Base-by-base conservation (phyloP, 2,329 filamentous ascomycete genomes). In the Claviceps pusilla region DNA sequence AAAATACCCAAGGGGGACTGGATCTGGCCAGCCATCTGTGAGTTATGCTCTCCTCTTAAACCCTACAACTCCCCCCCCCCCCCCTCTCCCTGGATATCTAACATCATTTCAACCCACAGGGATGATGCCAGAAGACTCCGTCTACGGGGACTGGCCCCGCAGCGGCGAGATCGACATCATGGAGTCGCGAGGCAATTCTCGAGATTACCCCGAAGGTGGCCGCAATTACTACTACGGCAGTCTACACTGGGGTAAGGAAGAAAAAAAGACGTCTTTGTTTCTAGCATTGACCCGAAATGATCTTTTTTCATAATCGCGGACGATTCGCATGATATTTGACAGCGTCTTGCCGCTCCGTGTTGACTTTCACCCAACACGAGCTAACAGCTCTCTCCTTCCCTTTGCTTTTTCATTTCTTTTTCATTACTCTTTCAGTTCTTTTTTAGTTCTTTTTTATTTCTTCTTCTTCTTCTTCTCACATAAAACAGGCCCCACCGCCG, bases 151-250 rank as follows among this genome's bases (percentile, higher is more conserved):
- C 10, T 79, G 76, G 76, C 76, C 76, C 7, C 63, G 65, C 31
- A 73, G 70, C 55, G 76, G 76, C 29, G 76, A 79, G 60, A 79
- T 79, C 53, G 76, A 79, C 62, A 74, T 79, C 46, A 68, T 70
- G 57, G 75, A 77, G 63, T 65, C 67, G 37, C 66, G 74, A 35
- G 76, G 76, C 48, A 60, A 60, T 37, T 50, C 55, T 24, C 58
- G 52, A 11, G 24, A 78, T 33, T 72, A 73, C 58, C 54, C 61
- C 42, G 62, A 67, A 28, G 73, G 74, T 28, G 73, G 74, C 16
- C 67, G 71, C 37, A 68, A 77, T 57, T 63, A 67, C 9, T 66
- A 70, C 56, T 70, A 67, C 50, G 68, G 69, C 50, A 69, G 74
- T 3, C 60, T 76, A 24, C 75, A 77, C 60, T 77, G 75, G 75